Conservation (phyloP, 2,329 filamentous ascomycete species). For the Penicillium sp. region DNA sequence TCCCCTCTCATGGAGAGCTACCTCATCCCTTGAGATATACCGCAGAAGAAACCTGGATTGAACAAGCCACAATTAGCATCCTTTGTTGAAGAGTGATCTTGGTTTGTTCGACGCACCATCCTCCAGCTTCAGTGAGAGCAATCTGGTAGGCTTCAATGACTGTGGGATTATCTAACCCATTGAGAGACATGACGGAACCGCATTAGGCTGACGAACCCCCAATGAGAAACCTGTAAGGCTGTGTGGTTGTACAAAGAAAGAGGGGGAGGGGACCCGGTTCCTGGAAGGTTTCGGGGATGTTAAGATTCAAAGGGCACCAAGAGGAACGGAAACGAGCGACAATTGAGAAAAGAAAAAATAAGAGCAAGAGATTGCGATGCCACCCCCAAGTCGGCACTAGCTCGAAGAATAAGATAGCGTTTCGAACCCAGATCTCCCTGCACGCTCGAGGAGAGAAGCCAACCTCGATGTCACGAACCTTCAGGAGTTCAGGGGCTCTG, state of each 20-base stretch:
- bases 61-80: conserved; percentile 9
- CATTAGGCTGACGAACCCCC: conserved; percentile 32
- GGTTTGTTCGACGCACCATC: conserved; percentile 71
- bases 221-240: conserved; percentile 21
- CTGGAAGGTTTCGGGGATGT: conserved; percentile 3
- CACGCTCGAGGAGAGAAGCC: neutral
- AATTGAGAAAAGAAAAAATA: conserved; percentile 3
- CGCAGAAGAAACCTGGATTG: conserved; percentile 84
- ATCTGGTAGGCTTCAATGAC: conserved; percentile 85
- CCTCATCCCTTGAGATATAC: conserved; percentile 85
- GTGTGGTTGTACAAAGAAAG: conserved; percentile 18
- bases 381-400: neutral
- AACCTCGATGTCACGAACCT: conserved; percentile 18
- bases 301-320: conserved; percentile 5
- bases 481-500: conserved; percentile 32
- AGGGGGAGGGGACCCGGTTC: conserved; percentile 18
- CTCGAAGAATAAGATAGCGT: neutral
- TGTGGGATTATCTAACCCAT: conserved; percentile 82
- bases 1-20: conserved; percentile 77
- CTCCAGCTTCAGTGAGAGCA: conserved; percentile 80
- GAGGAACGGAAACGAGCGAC: conserved; percentile 12
- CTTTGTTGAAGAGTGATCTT: neutral
- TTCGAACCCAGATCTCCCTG: neutral
- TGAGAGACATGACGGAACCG: conserved; percentile 78
- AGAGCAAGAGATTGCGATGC: neutral